Evolutionary conservation across 176 grass and related monocot species (phyloP).

Genomic region (Canna indica): DNA sequence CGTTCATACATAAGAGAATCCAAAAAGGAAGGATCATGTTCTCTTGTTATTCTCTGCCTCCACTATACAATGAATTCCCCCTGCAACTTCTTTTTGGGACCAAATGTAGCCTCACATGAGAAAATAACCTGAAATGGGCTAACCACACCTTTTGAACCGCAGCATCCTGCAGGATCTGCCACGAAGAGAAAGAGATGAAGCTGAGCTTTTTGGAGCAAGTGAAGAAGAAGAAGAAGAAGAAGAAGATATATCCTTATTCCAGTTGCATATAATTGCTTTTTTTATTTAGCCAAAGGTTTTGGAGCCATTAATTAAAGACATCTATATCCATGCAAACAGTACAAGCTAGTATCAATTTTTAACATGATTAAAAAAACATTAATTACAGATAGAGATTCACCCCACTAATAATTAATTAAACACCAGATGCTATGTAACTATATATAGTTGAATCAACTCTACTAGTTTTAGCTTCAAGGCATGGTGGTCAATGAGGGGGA

Average conservation of each 20-base stretch:
- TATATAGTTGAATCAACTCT: no score
- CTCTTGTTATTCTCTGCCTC: slow-evolving; percentile 67
- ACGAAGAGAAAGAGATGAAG: slow-evolving; percentile 30
- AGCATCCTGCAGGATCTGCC: slow-evolving; percentile 26
- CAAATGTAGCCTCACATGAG: slow-evolving; percentile 48
- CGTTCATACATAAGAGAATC: slow-evolving; percentile 53
- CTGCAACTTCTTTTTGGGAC: slow-evolving; percentile 70
- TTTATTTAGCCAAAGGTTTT: background rate
- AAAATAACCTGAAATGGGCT: slow-evolving; percentile 23
- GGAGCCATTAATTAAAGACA: background rate
- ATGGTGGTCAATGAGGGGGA: no score
- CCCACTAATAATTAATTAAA: no score
- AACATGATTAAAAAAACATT: background rate
- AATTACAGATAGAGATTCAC: no score
- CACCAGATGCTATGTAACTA: no score
- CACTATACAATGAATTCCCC: slow-evolving; percentile 31
- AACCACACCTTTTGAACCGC: slow-evolving; percentile 22
- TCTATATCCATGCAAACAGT: background rate
- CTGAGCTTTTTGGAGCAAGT: slow-evolving; percentile 25
- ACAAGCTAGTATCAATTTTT: slow-evolving; percentile 5
- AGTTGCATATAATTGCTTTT: no score
- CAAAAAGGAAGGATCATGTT: slow-evolving; percentile 69
- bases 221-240: no score
- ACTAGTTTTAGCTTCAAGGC: no score
- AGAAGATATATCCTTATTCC: no score